These are phyloP conservation scores for Rhodotorula babjevae DNA, from an alignment of 768 basidiomycete genomes.

Conservation along the genomic window DNA sequence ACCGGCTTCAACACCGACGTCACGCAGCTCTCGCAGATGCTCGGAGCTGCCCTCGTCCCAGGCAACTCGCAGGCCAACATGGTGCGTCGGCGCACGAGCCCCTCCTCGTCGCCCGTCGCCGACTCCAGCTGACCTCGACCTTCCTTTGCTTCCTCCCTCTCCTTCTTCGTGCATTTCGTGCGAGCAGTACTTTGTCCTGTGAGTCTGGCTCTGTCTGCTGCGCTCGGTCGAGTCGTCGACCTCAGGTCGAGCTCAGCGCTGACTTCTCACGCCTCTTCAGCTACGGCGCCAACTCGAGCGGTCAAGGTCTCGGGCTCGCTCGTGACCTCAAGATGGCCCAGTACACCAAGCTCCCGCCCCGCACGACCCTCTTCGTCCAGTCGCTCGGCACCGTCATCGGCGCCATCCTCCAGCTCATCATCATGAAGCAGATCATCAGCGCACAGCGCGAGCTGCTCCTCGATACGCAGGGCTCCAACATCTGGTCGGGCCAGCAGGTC, in stretches of 20 bases:
- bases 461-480: constrained; percentile 59
- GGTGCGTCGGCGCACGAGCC: constrained; percentile 45
- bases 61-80: constrained; percentile 64
- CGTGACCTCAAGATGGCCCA: constrained; percentile 58
- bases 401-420: constrained; percentile 48
- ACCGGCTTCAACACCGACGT: constrained; percentile 51
- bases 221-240: too few species aligned
- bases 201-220: too few species aligned
- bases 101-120: constrained; percentile 42
- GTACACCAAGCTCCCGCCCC: constrained; percentile 60
- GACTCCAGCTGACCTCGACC: background rate
- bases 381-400: constrained; percentile 58
- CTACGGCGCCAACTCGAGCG: constrained; percentile 55
- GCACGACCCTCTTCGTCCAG: constrained; percentile 61
- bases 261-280: too few species aligned
- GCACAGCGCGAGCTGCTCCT: constrained; percentile 55
- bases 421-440: constrained; percentile 61
- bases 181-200: constrained; percentile 39
- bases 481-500: constrained; percentile 57
- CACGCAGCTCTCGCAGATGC: constrained; percentile 54
- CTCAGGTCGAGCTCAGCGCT: too few species aligned
- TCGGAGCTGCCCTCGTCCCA: constrained; percentile 54
- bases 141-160: too few species aligned
- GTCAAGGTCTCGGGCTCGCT: constrained; percentile 52
- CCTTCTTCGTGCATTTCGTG: background rate